These are phyloP conservation scores for Ashbya aceris DNA, from an alignment of 1,139 yeast genomes.

Conservation along the genomic window DNA sequence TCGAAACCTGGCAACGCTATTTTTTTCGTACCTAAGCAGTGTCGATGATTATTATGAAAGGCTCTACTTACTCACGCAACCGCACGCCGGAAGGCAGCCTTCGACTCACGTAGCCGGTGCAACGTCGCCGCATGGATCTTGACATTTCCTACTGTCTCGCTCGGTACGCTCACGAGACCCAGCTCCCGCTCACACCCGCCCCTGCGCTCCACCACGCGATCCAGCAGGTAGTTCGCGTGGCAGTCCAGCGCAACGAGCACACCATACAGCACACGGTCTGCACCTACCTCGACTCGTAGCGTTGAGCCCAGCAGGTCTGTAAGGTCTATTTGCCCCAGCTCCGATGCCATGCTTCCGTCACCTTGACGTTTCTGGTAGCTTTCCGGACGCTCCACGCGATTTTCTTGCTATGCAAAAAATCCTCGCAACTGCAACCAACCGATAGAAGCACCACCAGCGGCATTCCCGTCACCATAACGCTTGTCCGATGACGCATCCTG, in stretches of 20 bases:
- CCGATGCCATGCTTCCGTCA: too few species aligned
- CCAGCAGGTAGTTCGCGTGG: conserved; percentile 23
- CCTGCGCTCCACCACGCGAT: conserved; percentile 21
- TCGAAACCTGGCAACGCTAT: conserved; percentile 99
- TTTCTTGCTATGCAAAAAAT: too few species aligned
- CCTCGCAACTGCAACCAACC: too few species aligned
- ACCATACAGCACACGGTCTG: conserved; percentile 20
- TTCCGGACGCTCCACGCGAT: too few species aligned
- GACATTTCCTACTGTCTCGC: conserved; percentile 17
- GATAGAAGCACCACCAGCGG: too few species aligned
- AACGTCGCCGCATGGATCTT: conserved; percentile 8
- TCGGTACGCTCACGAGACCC: conserved; percentile 29
- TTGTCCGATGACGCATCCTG: conserved; percentile 1
- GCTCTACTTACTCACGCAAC: not conserved
- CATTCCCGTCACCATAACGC: too few species aligned
- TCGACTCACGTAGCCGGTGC: too few species aligned
- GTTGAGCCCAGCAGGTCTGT: conserved; percentile 22
- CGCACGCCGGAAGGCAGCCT: too few species aligned
- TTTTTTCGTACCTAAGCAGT: conserved; percentile 10
- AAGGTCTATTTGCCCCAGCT: conserved; percentile 10
- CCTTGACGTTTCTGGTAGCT: too few species aligned
- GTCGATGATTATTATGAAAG: not conserved
- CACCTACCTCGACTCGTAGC: conserved; percentile 15
- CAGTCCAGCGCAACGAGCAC: conserved; percentile 26
- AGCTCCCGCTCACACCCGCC: conserved; percentile 11